Base-by-base conservation (phyloP, 805 yeast genomes). In the Aciculoconidium aculeatum region DNA sequence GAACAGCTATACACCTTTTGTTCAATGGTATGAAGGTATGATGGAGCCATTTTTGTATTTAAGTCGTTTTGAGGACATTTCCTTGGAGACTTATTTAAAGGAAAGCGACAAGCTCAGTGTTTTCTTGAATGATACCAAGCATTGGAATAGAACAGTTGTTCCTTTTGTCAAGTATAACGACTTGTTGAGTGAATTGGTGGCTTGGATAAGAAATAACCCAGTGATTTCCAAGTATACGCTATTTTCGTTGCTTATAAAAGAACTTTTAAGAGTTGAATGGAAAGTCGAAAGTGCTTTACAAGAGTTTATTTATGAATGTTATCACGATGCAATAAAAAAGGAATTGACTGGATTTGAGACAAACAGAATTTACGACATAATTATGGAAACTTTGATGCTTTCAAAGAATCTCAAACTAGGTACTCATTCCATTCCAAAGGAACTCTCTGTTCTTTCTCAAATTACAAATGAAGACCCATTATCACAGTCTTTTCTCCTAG, bases 331-430 rank as follows among this genome's bases (percentile, higher is more conserved):
- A 7, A 19, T 28, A 11, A 12, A 20, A 15, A 18, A 17, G 11
- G 21, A 25, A 6, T 13, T 22, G 7, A 15, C 30, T 5, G 10
- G 23, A 3, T 22, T 56, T 9, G 63, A 57, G 15, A 47, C 45
- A 12, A 41, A 42, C 7, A 45, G 44, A 17, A 48, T 53, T 14
- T 61, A 58, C 30, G 60, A 52, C 35, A 27, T 35, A 2, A 53
- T 63, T 4, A 41, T 37, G 11, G 45, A 39, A 5, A 57, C 63
- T 0, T 34, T 51, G 3, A 19, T 19, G 9, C 22, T 23, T 8
- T 15, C 36, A 5, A 17, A 25, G 9, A 20, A 26, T 8, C 11
- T 20, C 4, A 26, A 34, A 15, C n/a, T 17, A 5, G n/a, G n/a
- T n/a, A n/a, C n/a, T n/a, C n/a, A n/a, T n/a, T n/a, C n/a, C n/a